Evolutionary conservation across 371 early-diverging fungal genomes (phyloP).

Genomic region (Mortierella sp.): DNA sequence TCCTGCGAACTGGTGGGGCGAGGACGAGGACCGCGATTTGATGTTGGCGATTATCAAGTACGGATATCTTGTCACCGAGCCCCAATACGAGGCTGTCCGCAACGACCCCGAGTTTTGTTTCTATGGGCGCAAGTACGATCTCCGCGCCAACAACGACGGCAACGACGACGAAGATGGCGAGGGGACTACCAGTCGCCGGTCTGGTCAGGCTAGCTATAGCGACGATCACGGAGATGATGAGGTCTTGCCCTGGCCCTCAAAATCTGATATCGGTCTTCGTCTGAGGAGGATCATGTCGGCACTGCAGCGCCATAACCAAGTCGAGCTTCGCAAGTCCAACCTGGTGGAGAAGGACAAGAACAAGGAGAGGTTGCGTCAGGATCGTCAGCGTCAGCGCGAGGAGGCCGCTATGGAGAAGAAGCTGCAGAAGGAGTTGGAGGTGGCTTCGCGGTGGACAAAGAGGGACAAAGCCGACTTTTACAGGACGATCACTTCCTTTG

Average conservation of each 20-base stretch:
- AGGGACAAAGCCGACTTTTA: constrained; percentile 80
- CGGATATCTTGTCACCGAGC: constrained; percentile 74
- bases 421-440: constrained; percentile 60
- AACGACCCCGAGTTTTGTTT: constrained; percentile 81
- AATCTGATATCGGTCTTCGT: constrained; percentile 80
- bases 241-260: constrained; percentile 70
- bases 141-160: constrained; percentile 37
- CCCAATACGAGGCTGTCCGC: constrained; percentile 77
- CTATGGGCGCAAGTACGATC: constrained; percentile 68
- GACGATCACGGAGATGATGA: constrained; percentile 27
- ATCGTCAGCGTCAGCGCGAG: constrained; percentile 64
- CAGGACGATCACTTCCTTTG: constrained; percentile 77
- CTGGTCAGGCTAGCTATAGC: constrained; percentile 58
- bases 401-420: constrained; percentile 62
- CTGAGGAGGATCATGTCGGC: constrained; percentile 80
- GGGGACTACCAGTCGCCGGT: constrained; percentile 28
- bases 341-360: constrained; percentile 59
- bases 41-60: constrained; percentile 84
- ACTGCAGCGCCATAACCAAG: constrained; percentile 71
- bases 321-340: constrained; percentile 56
- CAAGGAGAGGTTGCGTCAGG: constrained; percentile 55
- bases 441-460: constrained; percentile 77
- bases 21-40: constrained; percentile 83
- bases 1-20: constrained; percentile 88
- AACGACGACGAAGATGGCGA: constrained; percentile 58